Evolutionary conservation across 1,284 basidiomycete genomes (phyloP), one percentile per base, ranked within the genome.

Genomic region (Nidula niveotomentosa): DNA sequence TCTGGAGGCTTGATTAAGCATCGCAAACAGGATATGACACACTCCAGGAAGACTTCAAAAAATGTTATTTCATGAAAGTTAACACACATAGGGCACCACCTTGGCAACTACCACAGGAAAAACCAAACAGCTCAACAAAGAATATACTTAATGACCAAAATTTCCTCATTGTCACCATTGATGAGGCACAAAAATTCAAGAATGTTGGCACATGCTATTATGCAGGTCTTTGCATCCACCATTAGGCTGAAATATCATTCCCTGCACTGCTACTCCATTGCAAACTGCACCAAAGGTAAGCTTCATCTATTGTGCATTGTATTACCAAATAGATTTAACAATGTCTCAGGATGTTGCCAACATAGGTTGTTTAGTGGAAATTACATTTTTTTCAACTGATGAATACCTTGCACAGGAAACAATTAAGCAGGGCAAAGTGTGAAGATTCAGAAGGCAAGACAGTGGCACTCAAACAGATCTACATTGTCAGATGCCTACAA

Each of bases 211-310:
- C 51, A 0, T 64, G 61, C 36, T 68, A 72, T 13, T 43, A 47
- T 0, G 51, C 65, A 1, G 57, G 55, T 0, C 54, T 73, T 1
- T 48, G 34, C 0, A 36, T 73, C 3, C 34, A 65, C 1, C 46
- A 65, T 10, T 56, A 60, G 8, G 53, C 57, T 0, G 18, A 6
- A 0, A 15, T 71, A 0, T 45, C 60, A 1, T 5, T 74, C 0
- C 49, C 64, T 57, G 71, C 56, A 72, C 72, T 1, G 71, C 66
- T 0, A 74, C 73, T 0, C 73, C 71, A 0, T 58, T 75, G 1
- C 64, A 67, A 15, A 74, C 72, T 1, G 58, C 62, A 0, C 61
- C 64, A 0, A 67, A 65, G 56, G 72, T 73, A 45, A 39, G 62
- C 17, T n/a, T n/a, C n/a, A n/a, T n/a, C n/a, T n/a, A n/a, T n/a